Percentiles rank a stretch among this genome's conserved stretches.
phyloP scores from a whole-genome alignment of 1,139 yeast species.

The Scheffersomyces illinoinensis region DNA sequence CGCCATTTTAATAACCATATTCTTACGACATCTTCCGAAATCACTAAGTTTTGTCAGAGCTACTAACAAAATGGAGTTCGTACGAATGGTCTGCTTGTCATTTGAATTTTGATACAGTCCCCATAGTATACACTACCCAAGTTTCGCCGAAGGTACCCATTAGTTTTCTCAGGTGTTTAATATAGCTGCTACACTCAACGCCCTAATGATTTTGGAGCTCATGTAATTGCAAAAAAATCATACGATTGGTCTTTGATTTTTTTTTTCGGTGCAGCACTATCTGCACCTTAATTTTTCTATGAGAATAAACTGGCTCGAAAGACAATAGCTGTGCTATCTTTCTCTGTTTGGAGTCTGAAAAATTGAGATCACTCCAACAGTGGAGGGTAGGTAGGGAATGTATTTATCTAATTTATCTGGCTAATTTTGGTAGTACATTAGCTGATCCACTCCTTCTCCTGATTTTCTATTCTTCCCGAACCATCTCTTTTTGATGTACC shows the following conservation, averaged over 20 bases:
- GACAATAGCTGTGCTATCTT: neutral
- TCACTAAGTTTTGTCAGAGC: neutral
- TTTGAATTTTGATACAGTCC: neutral
- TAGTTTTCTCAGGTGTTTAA: neutral
- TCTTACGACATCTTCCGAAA: neutral
- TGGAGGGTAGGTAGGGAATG: neutral
- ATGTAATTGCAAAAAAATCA: neutral
- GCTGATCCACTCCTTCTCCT: neutral
- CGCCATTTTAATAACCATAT: neutral
- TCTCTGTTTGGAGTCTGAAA: neutral
- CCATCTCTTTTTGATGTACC: neutral
- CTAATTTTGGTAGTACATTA: neutral
- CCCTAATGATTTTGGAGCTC: neutral
- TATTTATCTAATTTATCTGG: neutral
- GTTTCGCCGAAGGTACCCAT: neutral
- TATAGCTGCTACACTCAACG: neutral
- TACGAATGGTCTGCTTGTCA: neutral
- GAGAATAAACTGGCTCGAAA: neutral
- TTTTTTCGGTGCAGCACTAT: neutral
- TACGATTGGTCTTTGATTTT: neutral
- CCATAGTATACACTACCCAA: neutral
- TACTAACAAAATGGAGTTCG: neutral
- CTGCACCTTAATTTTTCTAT: neutral
- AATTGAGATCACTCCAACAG: neutral
- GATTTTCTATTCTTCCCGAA: neutral